Evolutionary conservation across 2,329 filamentous ascomycete genomes (phyloP), one percentile per base, ranked within the genome.

Genomic region (Hypoxylon sp.): DNA sequence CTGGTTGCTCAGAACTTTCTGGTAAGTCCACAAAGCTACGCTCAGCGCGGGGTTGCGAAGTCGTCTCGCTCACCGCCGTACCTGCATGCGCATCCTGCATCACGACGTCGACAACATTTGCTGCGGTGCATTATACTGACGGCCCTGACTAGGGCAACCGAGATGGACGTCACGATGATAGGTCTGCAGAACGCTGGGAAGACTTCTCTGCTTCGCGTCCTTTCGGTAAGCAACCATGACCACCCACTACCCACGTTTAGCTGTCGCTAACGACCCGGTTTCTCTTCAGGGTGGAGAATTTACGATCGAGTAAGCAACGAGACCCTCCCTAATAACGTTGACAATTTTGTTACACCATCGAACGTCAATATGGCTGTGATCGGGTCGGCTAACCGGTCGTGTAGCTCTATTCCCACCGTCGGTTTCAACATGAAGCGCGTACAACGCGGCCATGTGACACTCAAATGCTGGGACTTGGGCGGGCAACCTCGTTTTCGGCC

Each of bases 141-240:
- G n/a, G 49, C 51, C 61, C 57, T 49, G 10, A 64, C 69, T 73
- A 98, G 95, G 96, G 94, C 95, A 75, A 97, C 95, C 74, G 96
- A 99, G 85, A 98, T 99, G 95, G 96, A 99, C 83, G 95, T 99
- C 80, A 98, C 96, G 75, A 97, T 99, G 92, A 95, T 99, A 80
- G 96, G 96, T 25, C 85, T 99, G 79, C 96, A 99, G 81, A 98
- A 98, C 84, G 96, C 96, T 66, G 96, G 96, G 78, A 99, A 99
- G 85, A 98, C 96, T 42, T 98, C 95, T 70, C 83, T 99, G 78
- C 86, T 99, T 81, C 89, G 95, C 76, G 95, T 98, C 77, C 87
- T 99, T 76, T 95, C 95, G 85, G 96, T 99, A 90, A 89, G 95
- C 62, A 64, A 66, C 68, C 66, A 17, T 27, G 44, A 33, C 17